These are phyloP conservation scores for Aspergillus tamarii DNA, from an alignment of 2,329 filamentous ascomycete genomes.

Conservation along the genomic window DNA sequence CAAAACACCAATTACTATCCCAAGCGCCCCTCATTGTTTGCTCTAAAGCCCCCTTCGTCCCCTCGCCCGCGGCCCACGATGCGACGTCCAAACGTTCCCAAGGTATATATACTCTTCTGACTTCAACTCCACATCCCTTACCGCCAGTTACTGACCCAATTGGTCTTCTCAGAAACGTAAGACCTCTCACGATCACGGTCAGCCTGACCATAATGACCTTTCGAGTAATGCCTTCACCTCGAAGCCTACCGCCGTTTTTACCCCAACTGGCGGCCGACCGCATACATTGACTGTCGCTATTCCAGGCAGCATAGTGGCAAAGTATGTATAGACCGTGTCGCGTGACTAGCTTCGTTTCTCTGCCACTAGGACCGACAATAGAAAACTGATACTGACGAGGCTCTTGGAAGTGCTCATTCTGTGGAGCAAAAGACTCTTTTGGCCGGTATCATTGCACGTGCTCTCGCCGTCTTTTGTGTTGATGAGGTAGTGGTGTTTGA, in stretches of 20 bases:
- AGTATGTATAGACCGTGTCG: slow-evolving; percentile 53
- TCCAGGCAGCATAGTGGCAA: slow-evolving; percentile 75
- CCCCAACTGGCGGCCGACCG: slow-evolving; percentile 64
- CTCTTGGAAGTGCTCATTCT: slow-evolving; percentile 62
- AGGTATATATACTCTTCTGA: slow-evolving; percentile 1
- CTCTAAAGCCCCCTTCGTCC: not conserved
- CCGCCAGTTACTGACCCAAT: not conserved
- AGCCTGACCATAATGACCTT: slow-evolving; percentile 10
- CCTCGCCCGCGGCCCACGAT: slow-evolving; percentile 1
- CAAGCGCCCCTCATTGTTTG: not conserved
- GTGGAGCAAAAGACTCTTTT: slow-evolving; percentile 75
- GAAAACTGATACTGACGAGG: not conserved
- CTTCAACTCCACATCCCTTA: not conserved
- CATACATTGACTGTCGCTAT: slow-evolving; percentile 80
- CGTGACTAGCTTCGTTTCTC: not conserved
- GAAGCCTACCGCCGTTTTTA: slow-evolving; percentile 71
- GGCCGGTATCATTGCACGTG: slow-evolving; percentile 76
- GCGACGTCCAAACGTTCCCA: slow-evolving; percentile 12
- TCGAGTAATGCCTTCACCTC: slow-evolving; percentile 55
- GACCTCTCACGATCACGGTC: slow-evolving; percentile 17
- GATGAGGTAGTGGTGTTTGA: slow-evolving; percentile 85
- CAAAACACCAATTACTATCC: not conserved
- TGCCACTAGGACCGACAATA: not conserved
- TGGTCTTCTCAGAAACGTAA: slow-evolving; percentile 24
- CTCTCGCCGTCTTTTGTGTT: slow-evolving; percentile 78